Percentiles rank a stretch among this genome's conserved stretches.
Conservation (phyloP, 805 yeast species). For the Sugiyamaella mastotermitis region DNA sequence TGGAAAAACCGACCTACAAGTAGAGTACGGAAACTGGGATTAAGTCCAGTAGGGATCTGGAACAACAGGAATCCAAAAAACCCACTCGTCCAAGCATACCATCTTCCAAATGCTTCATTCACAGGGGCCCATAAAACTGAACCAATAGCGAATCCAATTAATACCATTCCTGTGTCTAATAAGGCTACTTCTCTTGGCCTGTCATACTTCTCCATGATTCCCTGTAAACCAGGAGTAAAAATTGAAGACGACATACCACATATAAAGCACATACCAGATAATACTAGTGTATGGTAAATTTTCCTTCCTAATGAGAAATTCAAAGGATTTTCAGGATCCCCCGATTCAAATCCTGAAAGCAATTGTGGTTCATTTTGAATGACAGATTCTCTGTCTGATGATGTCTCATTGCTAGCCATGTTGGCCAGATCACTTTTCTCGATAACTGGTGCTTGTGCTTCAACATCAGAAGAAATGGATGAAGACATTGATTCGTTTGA, state of each 20-base stretch:
- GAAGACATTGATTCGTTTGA: too few relatives aligned
- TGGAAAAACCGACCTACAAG: slow-evolving; percentile 8
- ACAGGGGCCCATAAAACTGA: slow-evolving; percentile 58
- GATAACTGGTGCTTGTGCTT: too few relatives aligned
- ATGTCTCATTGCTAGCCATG: too few relatives aligned
- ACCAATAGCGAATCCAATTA: slow-evolving; percentile 59
- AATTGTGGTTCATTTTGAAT: neutral
- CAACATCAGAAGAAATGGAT: too few relatives aligned
- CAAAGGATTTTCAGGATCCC: slow-evolving; percentile 9
- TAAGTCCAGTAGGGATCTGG: slow-evolving; percentile 8
- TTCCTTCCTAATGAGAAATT: slow-evolving; percentile 4
- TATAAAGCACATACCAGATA: neutral
- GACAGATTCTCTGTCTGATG: too few relatives aligned
- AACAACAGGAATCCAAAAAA: slow-evolving; percentile 1
- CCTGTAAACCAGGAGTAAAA: slow-evolving; percentile 6
- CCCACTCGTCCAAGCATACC: slow-evolving; percentile 5
- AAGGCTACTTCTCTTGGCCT: slow-evolving; percentile 8
- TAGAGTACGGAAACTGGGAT: slow-evolving; percentile 7
- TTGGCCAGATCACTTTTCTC: too few relatives aligned
- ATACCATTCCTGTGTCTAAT: slow-evolving; percentile 40
- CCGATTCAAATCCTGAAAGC: slow-evolving; percentile 1
- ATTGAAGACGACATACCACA: slow-evolving; percentile 7
- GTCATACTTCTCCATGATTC: slow-evolving; percentile 5
- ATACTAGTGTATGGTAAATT: slow-evolving; percentile 5
- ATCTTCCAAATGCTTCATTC: slow-evolving; percentile 7